These are phyloP conservation scores for Fusarium coicis DNA, from an alignment of 2,329 filamentous ascomycete species.

Conservation along the genomic window DNA sequence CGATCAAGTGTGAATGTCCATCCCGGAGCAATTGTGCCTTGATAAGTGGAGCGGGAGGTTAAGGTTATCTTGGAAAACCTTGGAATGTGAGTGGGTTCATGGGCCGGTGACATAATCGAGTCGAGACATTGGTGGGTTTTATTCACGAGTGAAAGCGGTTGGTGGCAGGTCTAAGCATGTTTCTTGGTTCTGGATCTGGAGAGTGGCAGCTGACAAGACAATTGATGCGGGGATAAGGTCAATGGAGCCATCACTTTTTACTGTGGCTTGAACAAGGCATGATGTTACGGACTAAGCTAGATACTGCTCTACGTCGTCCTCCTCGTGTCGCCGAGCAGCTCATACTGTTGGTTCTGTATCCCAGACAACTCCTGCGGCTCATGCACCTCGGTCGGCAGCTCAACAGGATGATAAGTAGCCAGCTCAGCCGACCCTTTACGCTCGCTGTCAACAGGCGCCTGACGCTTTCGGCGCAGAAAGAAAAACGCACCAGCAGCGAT, in stretches of 20 bases:
- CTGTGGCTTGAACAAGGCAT: neutral
- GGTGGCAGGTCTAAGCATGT: neutral
- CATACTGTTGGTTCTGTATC: neutral
- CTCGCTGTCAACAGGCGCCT: neutral
- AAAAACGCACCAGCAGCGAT: neutral
- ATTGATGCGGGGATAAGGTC: neutral
- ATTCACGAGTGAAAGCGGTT: neutral
- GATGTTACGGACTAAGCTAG: neutral
- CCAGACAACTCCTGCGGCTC: constrained; percentile 13
- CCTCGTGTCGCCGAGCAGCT: constrained; percentile 18
- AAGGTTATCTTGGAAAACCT: constrained; percentile 15
- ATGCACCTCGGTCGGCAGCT: constrained; percentile 1
- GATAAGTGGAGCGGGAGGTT: constrained; percentile 8
- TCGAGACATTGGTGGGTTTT: neutral
- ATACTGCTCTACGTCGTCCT: neutral
- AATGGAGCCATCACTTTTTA: neutral
- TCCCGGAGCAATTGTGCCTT: constrained; percentile 25
- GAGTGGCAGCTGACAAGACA: neutral
- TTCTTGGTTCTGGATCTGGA: neutral
- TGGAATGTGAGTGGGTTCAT: neutral
- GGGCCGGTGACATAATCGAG: neutral
- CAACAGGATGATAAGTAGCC: constrained; percentile 15
- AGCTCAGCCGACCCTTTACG: neutral
- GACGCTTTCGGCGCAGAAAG: neutral
- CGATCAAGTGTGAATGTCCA: neutral